Evolutionary conservation across 345 rosid genomes (phyloP).

Genomic region (Cardamine resedifolia): DNA sequence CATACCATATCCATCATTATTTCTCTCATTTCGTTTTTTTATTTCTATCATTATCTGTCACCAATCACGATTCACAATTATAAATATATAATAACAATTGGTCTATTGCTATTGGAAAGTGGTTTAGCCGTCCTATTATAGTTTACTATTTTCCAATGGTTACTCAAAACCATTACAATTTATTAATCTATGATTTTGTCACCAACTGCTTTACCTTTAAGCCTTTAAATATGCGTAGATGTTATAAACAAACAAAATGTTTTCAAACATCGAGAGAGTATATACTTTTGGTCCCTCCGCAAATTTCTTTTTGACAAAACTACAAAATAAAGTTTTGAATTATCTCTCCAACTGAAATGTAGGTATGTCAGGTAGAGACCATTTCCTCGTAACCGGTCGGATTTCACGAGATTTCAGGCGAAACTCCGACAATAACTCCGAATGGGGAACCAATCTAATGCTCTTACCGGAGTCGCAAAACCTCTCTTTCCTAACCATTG

Average conservation of each 20-base stretch:
- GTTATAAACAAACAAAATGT: background rate
- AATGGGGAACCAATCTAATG: slow-evolving; percentile 59
- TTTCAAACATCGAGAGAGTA: background rate
- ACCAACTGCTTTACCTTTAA: too few species aligned
- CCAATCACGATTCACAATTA: background rate
- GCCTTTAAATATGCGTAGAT: too few species aligned
- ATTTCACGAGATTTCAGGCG: slow-evolving; percentile 57
- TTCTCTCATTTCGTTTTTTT: too few species aligned
- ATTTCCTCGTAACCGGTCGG: slow-evolving; percentile 61
- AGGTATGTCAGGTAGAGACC: slow-evolving; percentile 55
- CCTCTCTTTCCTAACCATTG: slow-evolving; percentile 55
- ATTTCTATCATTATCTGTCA: background rate
- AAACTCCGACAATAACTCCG: slow-evolving; percentile 4
- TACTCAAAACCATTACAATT: too few species aligned
- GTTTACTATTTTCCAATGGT: background rate
- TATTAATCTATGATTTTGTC: background rate
- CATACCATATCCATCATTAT: background rate
- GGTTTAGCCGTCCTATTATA: background rate
- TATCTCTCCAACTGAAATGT: background rate
- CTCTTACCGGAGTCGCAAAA: slow-evolving; percentile 46
- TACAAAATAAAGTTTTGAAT: background rate
- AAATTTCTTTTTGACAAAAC: background rate
- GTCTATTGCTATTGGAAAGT: background rate
- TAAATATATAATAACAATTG: too few species aligned
- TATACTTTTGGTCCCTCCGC: background rate